These are phyloP conservation scores for Parmales sp. DNA, from an alignment of 108 stramenopile species.

Conservation along the genomic window DNA sequence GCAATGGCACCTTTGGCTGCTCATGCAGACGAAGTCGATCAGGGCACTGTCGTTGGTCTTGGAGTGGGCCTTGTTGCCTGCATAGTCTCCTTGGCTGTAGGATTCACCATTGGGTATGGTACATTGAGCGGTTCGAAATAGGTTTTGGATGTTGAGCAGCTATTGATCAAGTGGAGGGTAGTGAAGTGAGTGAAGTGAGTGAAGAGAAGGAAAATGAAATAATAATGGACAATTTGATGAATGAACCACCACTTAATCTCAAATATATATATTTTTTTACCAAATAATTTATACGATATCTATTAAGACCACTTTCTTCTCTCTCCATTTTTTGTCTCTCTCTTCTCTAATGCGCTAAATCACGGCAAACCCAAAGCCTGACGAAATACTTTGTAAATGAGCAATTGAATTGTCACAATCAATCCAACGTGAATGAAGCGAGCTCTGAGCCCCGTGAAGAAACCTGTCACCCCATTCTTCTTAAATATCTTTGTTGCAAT, in stretches of 20 bases:
- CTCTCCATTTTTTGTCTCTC: too few relatives aligned
- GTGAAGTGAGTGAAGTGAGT: background rate
- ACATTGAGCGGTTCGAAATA: background rate
- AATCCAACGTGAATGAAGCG: constrained; percentile 73
- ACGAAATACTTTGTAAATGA: too few relatives aligned
- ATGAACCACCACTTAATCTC: too few relatives aligned
- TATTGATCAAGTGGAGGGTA: background rate
- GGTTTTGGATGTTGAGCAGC: background rate
- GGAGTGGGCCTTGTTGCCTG: constrained; percentile 76
- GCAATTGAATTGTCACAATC: constrained; percentile 75
- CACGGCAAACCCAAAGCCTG: too few relatives aligned
- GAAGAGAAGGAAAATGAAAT: background rate
- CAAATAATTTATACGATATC: too few relatives aligned
- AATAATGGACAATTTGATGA: background rate
- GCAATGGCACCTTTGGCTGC: constrained; percentile 75
- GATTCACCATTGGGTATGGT: constrained; percentile 71
- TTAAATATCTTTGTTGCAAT: constrained; percentile 39
- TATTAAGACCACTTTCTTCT: too few relatives aligned
- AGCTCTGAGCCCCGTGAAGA: constrained; percentile 59
- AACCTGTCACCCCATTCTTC: constrained; percentile 40
- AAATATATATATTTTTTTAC: too few relatives aligned
- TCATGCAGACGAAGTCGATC: constrained; percentile 60
- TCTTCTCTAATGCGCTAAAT: too few relatives aligned
- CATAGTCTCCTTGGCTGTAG: constrained; percentile 73
- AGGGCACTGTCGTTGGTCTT: constrained; percentile 67